Base-by-base conservation (phyloP, 2,329 filamentous ascomycete species). In the Fusarium burgessii region DNA sequence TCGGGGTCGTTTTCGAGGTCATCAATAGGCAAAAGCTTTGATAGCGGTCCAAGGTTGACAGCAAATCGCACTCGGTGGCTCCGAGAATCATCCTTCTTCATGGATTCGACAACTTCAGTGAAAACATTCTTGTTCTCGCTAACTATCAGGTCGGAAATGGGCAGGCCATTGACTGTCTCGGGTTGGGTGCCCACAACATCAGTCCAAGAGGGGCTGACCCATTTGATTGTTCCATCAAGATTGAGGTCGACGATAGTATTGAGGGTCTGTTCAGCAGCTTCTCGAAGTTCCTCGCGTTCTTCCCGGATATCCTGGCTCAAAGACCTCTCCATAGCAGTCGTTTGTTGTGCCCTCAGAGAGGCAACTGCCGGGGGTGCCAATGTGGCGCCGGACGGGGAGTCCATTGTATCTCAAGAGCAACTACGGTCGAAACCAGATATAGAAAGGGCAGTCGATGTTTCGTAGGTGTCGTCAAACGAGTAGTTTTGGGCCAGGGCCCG, bases 221-320 rank as follows among this genome's bases (percentile, higher is more conserved):
- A 99, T 82, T 94, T 92, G 77, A 99, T 92, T 67, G 90, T 92
- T 72, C 94, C 94, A 78, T 98, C 93, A 60, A 98, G 88, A 77
- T 94, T 94, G 72, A 99, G 87, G 83, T 99, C 95, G 78, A 99
- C 88, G 79, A 99, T 97, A 71, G 97, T 93, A 81, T 98, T 99
- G 79, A 97, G 87, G 25, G 95, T 98, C 84, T 98, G 94, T 82
- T 98, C 95, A 54, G 95, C 96, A 42, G 95, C 96, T 84, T 97
- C 93, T 78, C 95, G 94, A 74, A 99, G 88, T 79, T 98, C 95
- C 79, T 97, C 93, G 69, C 95, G 90, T 84, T 98, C 94, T 78
- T 97, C 94, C 75, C 93, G 91, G 76, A 98, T 98, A 80, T 97
- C 91, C 82, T 94, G 90, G 82, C 93, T 98, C 73, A 96, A 84